Evolutionary conservation across 192 early-diverging fungal species (phyloP), one percentile per base, ranked within the genome.

Genomic region (Allomyces macrogynus): DNA sequence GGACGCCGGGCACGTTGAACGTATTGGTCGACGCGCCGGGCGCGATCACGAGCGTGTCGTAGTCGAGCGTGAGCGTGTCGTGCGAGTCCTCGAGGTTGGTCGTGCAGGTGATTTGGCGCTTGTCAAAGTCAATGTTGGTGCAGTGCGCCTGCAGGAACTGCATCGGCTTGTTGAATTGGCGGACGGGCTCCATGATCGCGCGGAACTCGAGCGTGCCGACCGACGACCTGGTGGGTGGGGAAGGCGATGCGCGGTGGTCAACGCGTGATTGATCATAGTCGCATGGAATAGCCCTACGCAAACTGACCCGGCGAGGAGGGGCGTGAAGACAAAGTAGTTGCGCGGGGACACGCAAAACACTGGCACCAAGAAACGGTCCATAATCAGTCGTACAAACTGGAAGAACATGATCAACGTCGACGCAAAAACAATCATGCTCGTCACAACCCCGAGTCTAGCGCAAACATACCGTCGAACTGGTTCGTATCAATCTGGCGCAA

Each of bases 291-390:
- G 32, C 32, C 3, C 32, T 2, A 8, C 32, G 32, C 32, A 7
- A 8, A 40, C 32, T 2, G 32, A 40, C 32, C 72, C 72, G 3
- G 91, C 89, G 62, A 93, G 76, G 43, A 93, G 70, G 12, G 91
- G 91, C 43, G 91, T 94, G 72, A 91, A 90, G 27, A 89, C 72
- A 72, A 92, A 92, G 71, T 90, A 86, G 68, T 90, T 89, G 75
- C 75, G 76, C 74, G 60, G 61, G 44, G 62, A 26, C n/a, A 60
- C 27, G 5, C 63, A 70, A 24, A 43, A 14, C 43, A 61, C 40
- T 61, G 61, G 32, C 32, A 40, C 7, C 32, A 40, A 7, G 32
- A 40, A 3, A 40, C 32, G 32, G 32, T 8, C 8, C 7, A 40
- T 40, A 7, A 7, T 40, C 32, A 40, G 32, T 40, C 32, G 32